Evolutionary conservation across 768 basidiomycete species (phyloP), one percentile per base, ranked within the genome.

Genomic region (Tulasnella sp.): DNA sequence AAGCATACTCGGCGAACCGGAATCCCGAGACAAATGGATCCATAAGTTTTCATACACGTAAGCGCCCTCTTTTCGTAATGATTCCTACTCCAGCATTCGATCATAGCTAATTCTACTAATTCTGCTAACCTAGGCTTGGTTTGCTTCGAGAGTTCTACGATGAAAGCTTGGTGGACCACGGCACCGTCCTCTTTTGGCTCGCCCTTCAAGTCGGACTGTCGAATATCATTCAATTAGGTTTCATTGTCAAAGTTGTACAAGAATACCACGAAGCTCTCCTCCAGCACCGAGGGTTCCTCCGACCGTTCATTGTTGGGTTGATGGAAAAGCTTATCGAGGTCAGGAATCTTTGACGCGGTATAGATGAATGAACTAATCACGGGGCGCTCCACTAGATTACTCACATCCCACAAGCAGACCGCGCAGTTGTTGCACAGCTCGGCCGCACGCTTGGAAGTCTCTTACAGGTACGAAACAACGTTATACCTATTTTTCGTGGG

Each of bases 211-310:
- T 94, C 90, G 84, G 85, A n/a, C 88, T 87, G 3, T 94, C 92
- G 83, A 96, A 95, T 84, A 89, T 95, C 40, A 94, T 95, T 3
- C 94, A 96, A 86, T 90, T 91, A 20, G 92, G 92, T 3, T 95
- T 96, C 84, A 86, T 95, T 18, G 90, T 89, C 40, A 89, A 92
- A 75, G 86, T 96, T n/a, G 90, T 89, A 8, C 93, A 96, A 83
- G 94, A 95, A 84, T 96, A 95, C 84, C 85, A 94, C 6, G 90
- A 91, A 72, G 93, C 91, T 31, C 90, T 96, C 85, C 85, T 92
- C 20, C 86, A 86, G 22, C 92, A 89, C 82, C 90, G 94, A n/a
- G 90, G 93, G 0, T 87, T 96, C 75, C 88, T 92, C 18, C 89
- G 89, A 41, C 93, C 92, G 3, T 90, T 96, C 81, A 88, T 90